These are phyloP conservation scores for Uronychia setigera DNA, from an alignment of 73 alveolate genomes.

Conservation along the genomic window DNA sequence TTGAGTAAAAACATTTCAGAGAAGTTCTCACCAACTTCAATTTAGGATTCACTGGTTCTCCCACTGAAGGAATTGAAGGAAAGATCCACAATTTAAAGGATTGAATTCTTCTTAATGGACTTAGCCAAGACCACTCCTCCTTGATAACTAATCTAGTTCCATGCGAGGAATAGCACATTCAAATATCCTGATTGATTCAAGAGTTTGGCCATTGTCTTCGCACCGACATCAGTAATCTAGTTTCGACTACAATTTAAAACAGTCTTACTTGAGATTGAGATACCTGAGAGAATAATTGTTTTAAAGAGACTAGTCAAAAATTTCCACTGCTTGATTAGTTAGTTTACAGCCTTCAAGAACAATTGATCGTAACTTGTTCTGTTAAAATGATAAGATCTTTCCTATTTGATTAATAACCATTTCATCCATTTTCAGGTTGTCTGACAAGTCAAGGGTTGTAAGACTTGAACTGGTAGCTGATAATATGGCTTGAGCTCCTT, in stretches of 20 bases:
- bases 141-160: slow-evolving; percentile 54
- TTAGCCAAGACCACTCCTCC: slow-evolving; percentile 62
- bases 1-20: slow-evolving; percentile 18
- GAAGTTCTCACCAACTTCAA: slow-evolving; percentile 24
- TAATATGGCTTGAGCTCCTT: background rate
- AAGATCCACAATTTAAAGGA: slow-evolving; percentile 43
- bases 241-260: background rate
- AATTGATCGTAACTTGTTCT: background rate
- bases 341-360: background rate
- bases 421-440: background rate
- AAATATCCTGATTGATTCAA: slow-evolving; percentile 1
- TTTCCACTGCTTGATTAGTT: background rate
- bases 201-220: slow-evolving; percentile 19
- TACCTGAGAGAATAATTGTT: background rate
- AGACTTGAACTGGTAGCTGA: background rate
- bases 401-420: background rate
- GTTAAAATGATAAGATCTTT: background rate
- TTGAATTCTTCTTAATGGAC: slow-evolving; percentile 26
- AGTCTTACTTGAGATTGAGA: slow-evolving; percentile 1
- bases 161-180: slow-evolving; percentile 4
- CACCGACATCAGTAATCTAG: slow-evolving; percentile 41
- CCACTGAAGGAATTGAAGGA: slow-evolving; percentile 48
- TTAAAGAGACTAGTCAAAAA: background rate
- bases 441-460: background rate
- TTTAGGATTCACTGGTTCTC: background rate